phyloP scores from a whole-genome alignment of 2,329 filamentous ascomycete species.

The Scopulariopsis brevicaulis region DNA sequence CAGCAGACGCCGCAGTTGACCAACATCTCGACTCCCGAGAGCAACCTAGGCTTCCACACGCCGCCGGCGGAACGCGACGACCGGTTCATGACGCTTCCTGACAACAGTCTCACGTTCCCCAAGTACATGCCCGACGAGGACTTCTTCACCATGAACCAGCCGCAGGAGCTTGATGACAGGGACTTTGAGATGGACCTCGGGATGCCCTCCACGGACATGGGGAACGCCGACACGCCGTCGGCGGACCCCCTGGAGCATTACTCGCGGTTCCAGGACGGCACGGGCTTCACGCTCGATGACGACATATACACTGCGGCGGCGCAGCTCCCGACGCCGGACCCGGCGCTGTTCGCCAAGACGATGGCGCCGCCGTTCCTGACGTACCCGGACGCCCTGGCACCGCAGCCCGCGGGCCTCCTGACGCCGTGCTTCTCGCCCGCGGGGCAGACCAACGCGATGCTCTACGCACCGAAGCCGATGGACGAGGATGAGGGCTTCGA shows the following conservation, averaged over 20 bases:
- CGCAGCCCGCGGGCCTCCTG: background rate
- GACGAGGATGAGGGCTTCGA: constrained; percentile 54
- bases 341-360: constrained; percentile 28
- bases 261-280: constrained; percentile 47
- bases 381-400: background rate
- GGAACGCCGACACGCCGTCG: constrained; percentile 13
- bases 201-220: constrained; percentile 23
- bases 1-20: constrained; percentile 48
- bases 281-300: constrained; percentile 50
- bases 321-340: constrained; percentile 24
- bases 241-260: constrained; percentile 38
- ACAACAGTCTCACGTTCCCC: constrained; percentile 33
- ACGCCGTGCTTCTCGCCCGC: constrained; percentile 51
- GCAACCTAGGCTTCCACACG: constrained; percentile 39
- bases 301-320: constrained; percentile 51
- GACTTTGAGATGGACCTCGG: constrained; percentile 23
- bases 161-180: constrained; percentile 25
- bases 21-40: constrained; percentile 51
- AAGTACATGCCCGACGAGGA: constrained; percentile 34
- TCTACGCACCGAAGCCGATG: constrained; percentile 55
- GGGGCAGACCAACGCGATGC: constrained; percentile 56
- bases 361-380: constrained; percentile 11
- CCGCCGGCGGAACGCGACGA: constrained; percentile 37
- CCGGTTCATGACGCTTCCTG: constrained; percentile 15
- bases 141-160: constrained; percentile 22